These are phyloP conservation scores for Rhazya stricta DNA, from an alignment of 257 asterid genomes.

Conservation along the genomic window DNA sequence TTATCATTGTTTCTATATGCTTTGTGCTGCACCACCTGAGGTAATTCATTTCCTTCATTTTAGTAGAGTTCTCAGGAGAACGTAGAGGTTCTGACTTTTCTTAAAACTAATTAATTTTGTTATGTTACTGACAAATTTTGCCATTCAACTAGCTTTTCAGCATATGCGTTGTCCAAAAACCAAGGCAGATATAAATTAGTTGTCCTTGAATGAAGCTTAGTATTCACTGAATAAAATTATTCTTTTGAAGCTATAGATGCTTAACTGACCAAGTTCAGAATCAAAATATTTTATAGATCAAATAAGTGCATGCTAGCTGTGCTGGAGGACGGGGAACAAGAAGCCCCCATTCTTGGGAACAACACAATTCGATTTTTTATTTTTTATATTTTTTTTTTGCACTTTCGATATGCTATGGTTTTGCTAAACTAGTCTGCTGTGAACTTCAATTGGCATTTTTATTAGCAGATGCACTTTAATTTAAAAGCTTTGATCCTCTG, in stretches of 20 bases:
- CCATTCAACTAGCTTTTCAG: background rate
- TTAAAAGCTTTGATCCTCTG: constrained; percentile 3
- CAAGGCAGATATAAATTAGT: background rate
- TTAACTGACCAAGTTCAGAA: background rate
- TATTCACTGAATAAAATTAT: background rate
- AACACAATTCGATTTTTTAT: background rate
- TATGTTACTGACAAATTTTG: background rate
- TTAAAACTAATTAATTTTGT: background rate
- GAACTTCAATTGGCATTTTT: background rate
- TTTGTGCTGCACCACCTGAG: constrained; percentile 90
- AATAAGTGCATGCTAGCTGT: background rate
- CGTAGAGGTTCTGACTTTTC: background rate
- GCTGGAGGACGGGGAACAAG: background rate
- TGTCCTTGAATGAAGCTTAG: background rate
- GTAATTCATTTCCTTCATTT: constrained; percentile 26
- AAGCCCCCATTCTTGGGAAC: background rate
- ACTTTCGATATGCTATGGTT: background rate
- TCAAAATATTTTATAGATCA: background rate
- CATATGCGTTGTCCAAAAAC: background rate
- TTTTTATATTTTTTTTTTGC: no score
- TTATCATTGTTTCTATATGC: constrained; percentile 92
- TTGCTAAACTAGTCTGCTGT: background rate
- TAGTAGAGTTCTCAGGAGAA: background rate
- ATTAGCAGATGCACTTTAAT: background rate
- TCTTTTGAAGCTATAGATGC: background rate